These are phyloP conservation scores for Allium sativum DNA, from an alignment of 106 monocot genomes.

Conservation along the genomic window DNA sequence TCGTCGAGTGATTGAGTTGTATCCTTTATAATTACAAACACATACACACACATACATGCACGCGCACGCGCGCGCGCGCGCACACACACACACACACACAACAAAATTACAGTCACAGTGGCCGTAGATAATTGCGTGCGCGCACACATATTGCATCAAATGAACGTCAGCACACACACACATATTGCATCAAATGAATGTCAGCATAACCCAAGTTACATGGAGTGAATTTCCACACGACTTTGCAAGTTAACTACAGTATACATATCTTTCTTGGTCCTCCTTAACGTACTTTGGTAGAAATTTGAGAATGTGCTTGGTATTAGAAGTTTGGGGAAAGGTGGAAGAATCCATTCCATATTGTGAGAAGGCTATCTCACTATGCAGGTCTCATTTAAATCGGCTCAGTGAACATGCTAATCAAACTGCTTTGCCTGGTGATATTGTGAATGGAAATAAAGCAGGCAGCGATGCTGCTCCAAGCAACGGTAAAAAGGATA, in stretches of 20 bases:
- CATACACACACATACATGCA: too few relatives aligned
- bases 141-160: too few relatives aligned
- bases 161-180: too few relatives aligned
- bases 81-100: too few relatives aligned
- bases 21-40: slow-evolving; percentile 26
- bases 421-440: slow-evolving; percentile 2
- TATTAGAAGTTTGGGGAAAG: slow-evolving; percentile 54
- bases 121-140: too few relatives aligned
- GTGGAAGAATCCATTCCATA: slow-evolving; percentile 67
- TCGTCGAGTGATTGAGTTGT: slow-evolving; percentile 83
- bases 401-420: slow-evolving; percentile 32
- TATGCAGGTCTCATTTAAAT: slow-evolving; percentile 58
- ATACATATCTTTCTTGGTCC: background rate
- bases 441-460: background rate
- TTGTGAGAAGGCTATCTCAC: slow-evolving; percentile 60
- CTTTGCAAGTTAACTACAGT: too few relatives aligned
- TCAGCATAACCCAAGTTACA: background rate
- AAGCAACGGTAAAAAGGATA: slow-evolving; percentile 28
- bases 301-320: slow-evolving; percentile 87
- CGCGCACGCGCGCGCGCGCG: too few relatives aligned
- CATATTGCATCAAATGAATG: too few relatives aligned
- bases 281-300: slow-evolving; percentile 36
- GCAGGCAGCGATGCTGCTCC: slow-evolving; percentile 3
- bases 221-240: background rate
- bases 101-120: too few relatives aligned